Conservation (phyloP, 2,329 filamentous ascomycete species). For the Aphanocladium album region DNA sequence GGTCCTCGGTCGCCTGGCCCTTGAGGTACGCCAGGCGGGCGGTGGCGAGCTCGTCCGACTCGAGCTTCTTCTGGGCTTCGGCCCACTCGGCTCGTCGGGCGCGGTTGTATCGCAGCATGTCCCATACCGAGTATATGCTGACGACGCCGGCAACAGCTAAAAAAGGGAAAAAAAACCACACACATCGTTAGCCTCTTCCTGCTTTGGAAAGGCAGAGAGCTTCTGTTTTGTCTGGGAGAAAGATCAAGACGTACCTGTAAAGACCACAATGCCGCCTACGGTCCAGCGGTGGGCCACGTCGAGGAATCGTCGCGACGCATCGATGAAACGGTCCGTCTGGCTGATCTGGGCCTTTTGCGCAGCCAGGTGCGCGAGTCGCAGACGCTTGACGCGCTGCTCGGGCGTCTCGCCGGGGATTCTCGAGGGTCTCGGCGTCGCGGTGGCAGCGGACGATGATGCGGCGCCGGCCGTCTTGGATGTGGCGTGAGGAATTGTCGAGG, state of each 20-base stretch:
- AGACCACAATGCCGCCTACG: slow-evolving; percentile 49
- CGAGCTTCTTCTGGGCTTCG: slow-evolving; percentile 49
- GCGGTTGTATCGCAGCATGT: slow-evolving; percentile 58
- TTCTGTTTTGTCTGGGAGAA: no score
- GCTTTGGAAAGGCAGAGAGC: neutral
- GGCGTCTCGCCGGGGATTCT: slow-evolving; percentile 52
- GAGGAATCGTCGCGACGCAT: slow-evolving; percentile 43
- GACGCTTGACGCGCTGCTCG: slow-evolving; percentile 62
- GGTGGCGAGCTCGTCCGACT: slow-evolving; percentile 49
- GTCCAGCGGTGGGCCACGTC: slow-evolving; percentile 54
- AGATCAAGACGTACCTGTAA: slow-evolving; percentile 43
- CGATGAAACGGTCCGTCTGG: slow-evolving; percentile 45
- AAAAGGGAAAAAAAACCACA: neutral
- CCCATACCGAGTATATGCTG: slow-evolving; percentile 54
- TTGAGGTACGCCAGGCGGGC: slow-evolving; percentile 58
- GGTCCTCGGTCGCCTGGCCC: slow-evolving; percentile 51
- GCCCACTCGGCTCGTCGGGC: slow-evolving; percentile 55
- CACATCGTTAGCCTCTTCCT: neutral
- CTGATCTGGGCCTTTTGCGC: slow-evolving; percentile 56
- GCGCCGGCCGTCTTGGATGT: slow-evolving; percentile 51
- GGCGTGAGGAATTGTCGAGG: slow-evolving; percentile 54
- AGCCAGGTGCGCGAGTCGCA: slow-evolving; percentile 64
- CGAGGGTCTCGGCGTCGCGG: slow-evolving; percentile 22
- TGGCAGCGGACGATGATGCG: slow-evolving; percentile 15
- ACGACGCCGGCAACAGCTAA: slow-evolving; percentile 50